These are phyloP conservation scores for Xylariaceae sp. DNA, from an alignment of 2,329 filamentous ascomycete species.

Conservation along the genomic window DNA sequence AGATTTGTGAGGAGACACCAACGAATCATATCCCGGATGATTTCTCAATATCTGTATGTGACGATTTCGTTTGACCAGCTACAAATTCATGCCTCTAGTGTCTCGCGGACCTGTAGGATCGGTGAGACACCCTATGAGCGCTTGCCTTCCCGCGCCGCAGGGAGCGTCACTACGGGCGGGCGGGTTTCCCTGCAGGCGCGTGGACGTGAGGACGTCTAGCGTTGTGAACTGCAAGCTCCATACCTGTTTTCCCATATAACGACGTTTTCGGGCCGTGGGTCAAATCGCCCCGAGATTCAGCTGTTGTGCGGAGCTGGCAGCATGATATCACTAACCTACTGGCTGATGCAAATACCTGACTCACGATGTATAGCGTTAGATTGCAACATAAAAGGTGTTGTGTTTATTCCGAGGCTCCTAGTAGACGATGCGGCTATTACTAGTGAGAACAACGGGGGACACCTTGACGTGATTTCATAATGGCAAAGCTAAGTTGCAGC, in stretches of 20 bases:
- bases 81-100: no score
- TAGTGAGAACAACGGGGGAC: no score
- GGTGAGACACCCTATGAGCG: no score
- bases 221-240: constrained; percentile 52
- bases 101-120: no score
- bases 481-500: no score
- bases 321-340: not conserved
- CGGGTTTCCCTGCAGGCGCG: constrained; percentile 58
- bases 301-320: not conserved
- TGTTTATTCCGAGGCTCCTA: not conserved
- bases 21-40: constrained; percentile 12
- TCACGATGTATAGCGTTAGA: no score
- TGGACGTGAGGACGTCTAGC: constrained; percentile 60
- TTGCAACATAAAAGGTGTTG: no score
- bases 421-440: not conserved
- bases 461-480: no score
- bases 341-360: no score
- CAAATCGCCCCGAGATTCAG: not conserved
- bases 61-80: constrained; percentile 3
- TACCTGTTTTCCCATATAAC: not conserved
- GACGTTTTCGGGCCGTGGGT: not conserved
- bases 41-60: constrained; percentile 6
- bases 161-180: constrained; percentile 62
- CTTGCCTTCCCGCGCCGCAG: constrained; percentile 39
- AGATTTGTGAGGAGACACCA: not conserved